These are phyloP conservation scores for Yamadazyma buinensis DNA, from an alignment of 1,139 yeast species.

Conservation along the genomic window DNA sequence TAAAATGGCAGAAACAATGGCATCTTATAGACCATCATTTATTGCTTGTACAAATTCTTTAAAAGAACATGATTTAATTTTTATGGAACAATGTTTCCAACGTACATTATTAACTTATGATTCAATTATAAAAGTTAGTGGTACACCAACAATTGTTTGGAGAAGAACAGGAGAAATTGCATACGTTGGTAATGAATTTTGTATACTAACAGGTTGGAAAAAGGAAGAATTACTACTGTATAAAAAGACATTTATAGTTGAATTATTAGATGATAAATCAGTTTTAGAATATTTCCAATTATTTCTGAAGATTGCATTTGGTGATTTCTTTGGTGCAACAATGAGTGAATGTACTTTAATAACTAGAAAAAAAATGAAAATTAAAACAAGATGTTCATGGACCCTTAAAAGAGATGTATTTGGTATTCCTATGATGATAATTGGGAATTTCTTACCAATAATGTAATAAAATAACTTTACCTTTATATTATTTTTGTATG, in stretches of 20 bases:
- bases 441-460: conserved; percentile 88
- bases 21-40: conserved; percentile 84
- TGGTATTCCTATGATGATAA: conserved; percentile 82
- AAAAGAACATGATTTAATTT: conserved; percentile 85
- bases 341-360: conserved; percentile 80
- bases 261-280: conserved; percentile 81
- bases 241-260: conserved; percentile 70
- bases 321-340: conserved; percentile 86
- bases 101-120: conserved; percentile 86
- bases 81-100: conserved; percentile 96
- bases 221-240: conserved; percentile 56
- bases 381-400: conserved; percentile 83
- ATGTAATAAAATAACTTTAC: no score
- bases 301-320: conserved; percentile 83
- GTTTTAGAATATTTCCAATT: conserved; percentile 85
- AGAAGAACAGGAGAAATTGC: conserved; percentile 94
- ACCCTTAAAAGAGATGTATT: conserved; percentile 68
- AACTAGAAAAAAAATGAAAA: conserved; percentile 51
- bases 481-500: no score
- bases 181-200: conserved; percentile 89
- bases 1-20: conserved; percentile 84
- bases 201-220: conserved; percentile 87
- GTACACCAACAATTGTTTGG: conserved; percentile 96
- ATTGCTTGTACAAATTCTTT: conserved; percentile 88
- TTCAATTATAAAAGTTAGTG: conserved; percentile 75